Conservation (phyloP, 192 early-diverging fungal species). For the Paraglomus occultum region DNA sequence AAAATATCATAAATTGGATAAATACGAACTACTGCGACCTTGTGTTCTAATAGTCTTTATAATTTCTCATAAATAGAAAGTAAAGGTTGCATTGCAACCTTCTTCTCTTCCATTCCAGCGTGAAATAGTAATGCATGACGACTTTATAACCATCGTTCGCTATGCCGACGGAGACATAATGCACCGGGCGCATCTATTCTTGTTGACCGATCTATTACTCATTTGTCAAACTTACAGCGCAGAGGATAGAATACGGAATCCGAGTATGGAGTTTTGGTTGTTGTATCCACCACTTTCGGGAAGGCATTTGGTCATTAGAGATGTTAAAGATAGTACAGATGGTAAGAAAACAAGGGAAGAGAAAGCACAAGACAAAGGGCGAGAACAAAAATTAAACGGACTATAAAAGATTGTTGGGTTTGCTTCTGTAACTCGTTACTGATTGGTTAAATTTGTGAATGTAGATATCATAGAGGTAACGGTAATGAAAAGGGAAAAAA, state of each 20-base stretch:
- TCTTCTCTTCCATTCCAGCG: conserved; percentile 31
- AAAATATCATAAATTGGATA: too few relatives aligned
- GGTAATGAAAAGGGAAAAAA: conserved; percentile 12
- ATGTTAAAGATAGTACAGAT: conserved; percentile 32
- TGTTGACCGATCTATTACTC: conserved; percentile 46
- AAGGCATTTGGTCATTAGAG: conserved; percentile 42
- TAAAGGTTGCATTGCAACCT: conserved; percentile 10
- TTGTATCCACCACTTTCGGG: conserved; percentile 50
- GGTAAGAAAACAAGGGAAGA: conserved; percentile 23
- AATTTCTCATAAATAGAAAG: neutral
- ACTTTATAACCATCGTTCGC: conserved; percentile 33
- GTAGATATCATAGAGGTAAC: conserved; percentile 4
- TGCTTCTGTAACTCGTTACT: neutral
- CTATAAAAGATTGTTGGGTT: neutral
- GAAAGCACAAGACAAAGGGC: neutral
- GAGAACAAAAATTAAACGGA: neutral
- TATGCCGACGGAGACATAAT: conserved; percentile 36
- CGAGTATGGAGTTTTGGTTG: conserved; percentile 36
- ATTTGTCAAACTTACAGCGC: conserved; percentile 42
- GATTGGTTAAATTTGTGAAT: neutral
- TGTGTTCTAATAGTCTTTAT: too few relatives aligned
- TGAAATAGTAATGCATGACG: conserved; percentile 33
- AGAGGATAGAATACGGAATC: conserved; percentile 36
- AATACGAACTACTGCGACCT: too few relatives aligned
- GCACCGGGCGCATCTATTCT: conserved; percentile 40